Evolutionary conservation across 2,329 filamentous ascomycete species (phyloP).

Genomic region (Arthrobotrys musiformis): DNA sequence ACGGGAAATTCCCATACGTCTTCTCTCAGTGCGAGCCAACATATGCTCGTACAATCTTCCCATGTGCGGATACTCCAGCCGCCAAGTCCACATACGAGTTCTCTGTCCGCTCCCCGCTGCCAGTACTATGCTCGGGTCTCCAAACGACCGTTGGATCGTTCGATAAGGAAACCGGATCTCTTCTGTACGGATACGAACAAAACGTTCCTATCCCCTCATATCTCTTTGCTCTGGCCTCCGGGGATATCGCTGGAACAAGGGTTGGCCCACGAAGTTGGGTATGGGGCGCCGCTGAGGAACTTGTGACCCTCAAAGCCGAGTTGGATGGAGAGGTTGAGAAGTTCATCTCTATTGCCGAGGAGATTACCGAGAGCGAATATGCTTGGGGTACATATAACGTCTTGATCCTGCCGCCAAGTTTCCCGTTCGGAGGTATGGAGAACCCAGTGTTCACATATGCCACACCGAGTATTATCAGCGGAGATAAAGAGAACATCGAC

Average conservation of each 20-base stretch:
- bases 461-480: constrained; percentile 92
- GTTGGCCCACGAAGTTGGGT: constrained; percentile 88
- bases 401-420: constrained; percentile 63
- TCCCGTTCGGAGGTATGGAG: constrained; percentile 81
- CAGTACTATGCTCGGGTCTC: constrained; percentile 91
- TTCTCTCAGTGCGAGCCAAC: constrained; percentile 98
- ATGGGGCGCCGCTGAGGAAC: constrained; percentile 86
- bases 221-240: constrained; percentile 88
- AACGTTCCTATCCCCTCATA: constrained; percentile 93
- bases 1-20: constrained; percentile 96
- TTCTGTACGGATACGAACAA: constrained; percentile 86
- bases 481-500: constrained; percentile 89
- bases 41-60: constrained; percentile 91
- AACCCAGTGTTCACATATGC: constrained; percentile 96
- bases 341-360: constrained; percentile 87
- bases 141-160: constrained; percentile 62
- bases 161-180: constrained; percentile 61
- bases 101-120: constrained; percentile 83
- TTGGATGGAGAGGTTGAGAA: constrained; percentile 90
- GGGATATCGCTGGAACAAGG: constrained; percentile 84
- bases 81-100: constrained; percentile 96
- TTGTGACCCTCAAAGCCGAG: constrained; percentile 87
- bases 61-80: constrained; percentile 96
- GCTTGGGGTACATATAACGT: constrained; percentile 96
- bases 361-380: constrained; percentile 72